Evolutionary conservation across 805 yeast species (phyloP), one percentile per base, ranked within the genome.

Genomic region (Kregervanrija delftensis): DNA sequence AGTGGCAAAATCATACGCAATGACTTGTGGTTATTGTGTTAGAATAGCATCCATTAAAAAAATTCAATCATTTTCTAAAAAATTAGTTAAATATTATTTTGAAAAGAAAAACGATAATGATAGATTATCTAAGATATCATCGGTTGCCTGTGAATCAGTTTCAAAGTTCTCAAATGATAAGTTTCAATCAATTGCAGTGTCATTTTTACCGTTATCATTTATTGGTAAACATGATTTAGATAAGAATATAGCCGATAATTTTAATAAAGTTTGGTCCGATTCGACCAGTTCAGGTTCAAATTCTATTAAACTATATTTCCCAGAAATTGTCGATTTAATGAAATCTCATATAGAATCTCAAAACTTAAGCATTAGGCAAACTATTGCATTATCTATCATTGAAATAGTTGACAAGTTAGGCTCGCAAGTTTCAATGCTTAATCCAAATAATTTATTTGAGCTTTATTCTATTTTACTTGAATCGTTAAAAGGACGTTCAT

Each of bases 21-120:
- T 80, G 5, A 79, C 96, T 1, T 77, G 84, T 8, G 98, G 96
- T 1, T 82, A 88, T 54, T 66, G 86, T 17, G 78, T 85, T 51
- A 79, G 89, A 41, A 65, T 84, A 28, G 74, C 87, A 0, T 60
- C 78, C 0, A 54, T 74, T 9, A 77, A 74, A 1, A 60, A 75
- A 2, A 73, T 81, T 12, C 66, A 74, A 4, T 71, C 72, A 9
- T 81, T 84, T 53, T 73, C 84, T 1, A 60, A 67, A 33, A 68
- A 66, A 40, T 60, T 91, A 11, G 61, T 64, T 14, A 63, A 63
- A 8, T 65, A 75, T 53, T 91, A 84, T 56, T 85, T 89, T 59
- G 81, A 76, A 13, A 46, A 49, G 17, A 49, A 48, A 33, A 22
- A 47, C 3, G 49, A 47, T 14, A 62, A 74, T 16, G 78, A 69